Evolutionary conservation across 768 basidiomycete species (phyloP).

Genomic region (Termitomyces sp.): DNA sequence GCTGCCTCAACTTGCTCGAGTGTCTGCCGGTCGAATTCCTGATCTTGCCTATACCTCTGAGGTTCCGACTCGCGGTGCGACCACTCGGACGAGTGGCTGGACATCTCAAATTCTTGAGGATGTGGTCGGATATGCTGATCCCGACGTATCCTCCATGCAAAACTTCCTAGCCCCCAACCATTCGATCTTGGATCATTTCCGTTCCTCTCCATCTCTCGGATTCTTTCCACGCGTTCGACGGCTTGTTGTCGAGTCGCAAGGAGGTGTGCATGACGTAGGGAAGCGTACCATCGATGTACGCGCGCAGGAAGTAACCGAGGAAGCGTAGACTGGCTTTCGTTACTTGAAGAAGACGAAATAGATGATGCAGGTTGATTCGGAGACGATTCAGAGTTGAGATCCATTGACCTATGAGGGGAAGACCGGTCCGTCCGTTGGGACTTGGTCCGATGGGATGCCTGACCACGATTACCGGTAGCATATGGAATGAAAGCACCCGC

Average conservation of each 20-base stretch:
- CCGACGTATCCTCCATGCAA: slow-evolving; percentile 37
- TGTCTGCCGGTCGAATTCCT: slow-evolving; percentile 1
- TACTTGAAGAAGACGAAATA: slow-evolving; percentile 14
- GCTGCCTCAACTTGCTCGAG: not conserved
- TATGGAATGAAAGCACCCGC: slow-evolving; percentile 42
- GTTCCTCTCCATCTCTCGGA: slow-evolving; percentile 55
- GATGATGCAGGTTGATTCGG: not conserved
- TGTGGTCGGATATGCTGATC: slow-evolving; percentile 1
- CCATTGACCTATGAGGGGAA: slow-evolving; percentile 1
- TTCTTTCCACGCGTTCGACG: slow-evolving; percentile 60
- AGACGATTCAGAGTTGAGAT: slow-evolving; percentile 8
- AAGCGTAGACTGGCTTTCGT: slow-evolving; percentile 22
- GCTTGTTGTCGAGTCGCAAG: slow-evolving; percentile 70
- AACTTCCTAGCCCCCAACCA: slow-evolving; percentile 78
- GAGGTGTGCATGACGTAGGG: slow-evolving; percentile 66
- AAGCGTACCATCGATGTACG: slow-evolving; percentile 53
- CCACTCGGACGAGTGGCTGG: slow-evolving; percentile 9
- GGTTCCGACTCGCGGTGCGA: not conserved
- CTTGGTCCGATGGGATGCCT: not conserved
- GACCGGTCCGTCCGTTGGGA: not conserved
- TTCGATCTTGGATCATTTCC: slow-evolving; percentile 22
- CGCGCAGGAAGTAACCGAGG: slow-evolving; percentile 36
- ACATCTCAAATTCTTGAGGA: slow-evolving; percentile 20
- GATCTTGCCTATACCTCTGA: not conserved
- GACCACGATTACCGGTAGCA: not conserved